A percentile compares a stretch with the other conserved stretches of the same genome.
These are phyloP conservation scores for Globisporangium carolinianum DNA, from an alignment of 352 stramenopile species.

Conservation along the genomic window DNA sequence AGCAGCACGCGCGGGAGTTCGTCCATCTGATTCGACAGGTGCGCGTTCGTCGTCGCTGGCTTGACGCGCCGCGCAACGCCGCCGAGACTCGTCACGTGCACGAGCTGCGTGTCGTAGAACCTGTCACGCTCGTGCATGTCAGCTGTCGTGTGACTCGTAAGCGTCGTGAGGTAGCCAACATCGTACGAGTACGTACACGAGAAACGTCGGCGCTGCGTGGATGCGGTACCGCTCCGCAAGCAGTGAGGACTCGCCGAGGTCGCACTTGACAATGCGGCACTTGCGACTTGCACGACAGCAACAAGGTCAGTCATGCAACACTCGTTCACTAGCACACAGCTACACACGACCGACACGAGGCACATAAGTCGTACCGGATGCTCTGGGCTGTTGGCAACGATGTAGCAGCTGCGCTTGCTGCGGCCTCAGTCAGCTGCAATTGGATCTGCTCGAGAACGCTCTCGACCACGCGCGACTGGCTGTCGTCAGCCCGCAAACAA, in stretches of 20 bases:
- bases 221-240: constrained; percentile 62
- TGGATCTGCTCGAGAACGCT: constrained; percentile 57
- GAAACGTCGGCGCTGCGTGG: constrained; percentile 62
- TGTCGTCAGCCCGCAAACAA: constrained; percentile 62
- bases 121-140: constrained; percentile 9
- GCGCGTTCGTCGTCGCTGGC: constrained; percentile 49
- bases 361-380: constrained; percentile 4
- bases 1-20: constrained; percentile 56
- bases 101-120: constrained; percentile 56
- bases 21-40: constrained; percentile 49
- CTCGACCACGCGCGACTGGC: constrained; percentile 42
- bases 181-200: constrained; percentile 34
- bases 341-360: neutral
- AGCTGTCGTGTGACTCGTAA: neutral
- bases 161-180: neutral
- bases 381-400: neutral
- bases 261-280: constrained; percentile 63
- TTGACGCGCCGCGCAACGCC: constrained; percentile 38
- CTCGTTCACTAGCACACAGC: no score
- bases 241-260: constrained; percentile 51
- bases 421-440: constrained; percentile 14
- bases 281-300: constrained; percentile 15
- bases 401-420: neutral
- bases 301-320: neutral
- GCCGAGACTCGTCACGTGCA: constrained; percentile 58